Evolutionary conservation across 179 eudicot genomes (phyloP), one percentile per base, ranked within the genome.

Genomic region (Silene noctiflora): DNA sequence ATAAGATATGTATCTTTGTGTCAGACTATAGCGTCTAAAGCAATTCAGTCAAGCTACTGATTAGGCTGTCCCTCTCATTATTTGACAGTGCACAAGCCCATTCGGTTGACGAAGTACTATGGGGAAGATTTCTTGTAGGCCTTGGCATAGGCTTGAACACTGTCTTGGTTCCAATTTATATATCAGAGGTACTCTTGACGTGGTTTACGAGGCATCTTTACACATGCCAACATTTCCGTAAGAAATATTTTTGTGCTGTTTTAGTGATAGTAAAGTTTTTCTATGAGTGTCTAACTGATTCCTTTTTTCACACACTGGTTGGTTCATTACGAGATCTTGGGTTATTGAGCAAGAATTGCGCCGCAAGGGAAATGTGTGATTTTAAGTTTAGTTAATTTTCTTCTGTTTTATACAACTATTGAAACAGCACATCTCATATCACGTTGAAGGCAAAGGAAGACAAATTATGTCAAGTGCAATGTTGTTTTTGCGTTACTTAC

Each of bases 71-170:
- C 61, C 51, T 75, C 79, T 29, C 42, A 51, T 33, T 78, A 64
- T 73, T 53, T 81, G 65, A 77, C 87, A 92, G 96, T 85, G 96
- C 90, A 66, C 96, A 90, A 85, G 96, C 97, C 31, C 93, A 89
- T 74, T 84, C 91, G 63, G 83, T 88, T 78, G 87, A 89, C 69
- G 89, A 88, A 79, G 86, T 92, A 74, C 85, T 92, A 25, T 85
- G 75, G 82, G 97, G 96, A 84, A 89, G 97, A 75, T 92, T 92
- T 81, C 88, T 92, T 71, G 93, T 90, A 46, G 97, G 97, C 75
- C 91, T 90, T 76, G 97, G 97, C 64, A 90, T 92, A 82, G 97
- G 97, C 21, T 91, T 89, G 80, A 89, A 90, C 86, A 89, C 97
- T 11, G 97, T 84, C 77, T 89, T 92, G 60, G 96, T 90, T 71